Conservation (phyloP, 371 early-diverging fungal species). For the Entomophthora muscae region DNA sequence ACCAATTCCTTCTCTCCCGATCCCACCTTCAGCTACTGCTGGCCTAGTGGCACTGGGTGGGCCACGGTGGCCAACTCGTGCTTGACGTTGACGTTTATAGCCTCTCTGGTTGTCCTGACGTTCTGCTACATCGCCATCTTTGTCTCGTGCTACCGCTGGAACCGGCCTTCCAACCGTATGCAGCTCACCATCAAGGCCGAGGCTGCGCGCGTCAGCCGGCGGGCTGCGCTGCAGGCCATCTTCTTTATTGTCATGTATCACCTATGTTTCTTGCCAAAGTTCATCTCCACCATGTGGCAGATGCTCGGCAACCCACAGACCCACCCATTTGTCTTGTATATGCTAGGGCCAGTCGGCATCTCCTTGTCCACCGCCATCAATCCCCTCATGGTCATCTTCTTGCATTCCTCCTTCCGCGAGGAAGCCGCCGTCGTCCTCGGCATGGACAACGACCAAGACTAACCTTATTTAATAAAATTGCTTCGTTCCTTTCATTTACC, state of each 20-base stretch:
- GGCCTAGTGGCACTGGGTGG: neutral
- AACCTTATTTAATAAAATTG: too few species aligned
- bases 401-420: neutral
- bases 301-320: neutral
- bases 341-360: neutral
- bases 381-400: neutral
- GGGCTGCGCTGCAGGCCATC: neutral
- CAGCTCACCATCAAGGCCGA: neutral
- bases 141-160: neutral
- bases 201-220: neutral
- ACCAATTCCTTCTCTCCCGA: neutral
- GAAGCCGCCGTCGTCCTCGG: neutral
- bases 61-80: neutral
- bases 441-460: neutral
- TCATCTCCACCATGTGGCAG: neutral
- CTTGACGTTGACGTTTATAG: neutral
- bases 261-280: neutral
- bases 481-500: too few species aligned
- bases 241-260: neutral
- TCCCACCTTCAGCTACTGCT: constrained; percentile 1
- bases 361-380: neutral
- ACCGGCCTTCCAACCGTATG: neutral
- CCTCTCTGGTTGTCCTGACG: neutral
- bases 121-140: constrained; percentile 4
- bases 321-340: neutral